Evolutionary conservation across 306 rosid genomes (phyloP), one percentile per base, ranked within the genome.

Genomic region (Cyamopsis tetragonoloba): DNA sequence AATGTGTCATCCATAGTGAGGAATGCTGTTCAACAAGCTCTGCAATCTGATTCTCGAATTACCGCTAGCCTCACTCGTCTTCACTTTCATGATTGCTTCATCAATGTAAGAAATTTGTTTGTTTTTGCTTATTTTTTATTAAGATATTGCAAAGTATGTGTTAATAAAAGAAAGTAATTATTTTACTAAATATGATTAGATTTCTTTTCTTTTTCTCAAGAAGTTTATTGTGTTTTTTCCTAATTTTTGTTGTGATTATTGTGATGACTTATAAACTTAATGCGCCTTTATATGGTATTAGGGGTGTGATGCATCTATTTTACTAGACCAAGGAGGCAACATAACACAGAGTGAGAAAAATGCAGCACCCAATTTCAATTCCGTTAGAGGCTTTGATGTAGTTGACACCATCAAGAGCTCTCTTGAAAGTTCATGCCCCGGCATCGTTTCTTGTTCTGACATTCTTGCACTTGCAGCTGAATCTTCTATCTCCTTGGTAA

Each of bases 291-390:
- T n/a, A n/a, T n/a, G n/a, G 28, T 31, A 24, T 4, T 11, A 90
- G 97, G 92, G 95, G 2, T 87, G 97, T 32, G 97, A 90, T 14
- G 97, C 70, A 5, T 90, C 97, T 0, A 19, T 90, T 22, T 82
- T 87, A 80, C 50, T 90, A 5, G 90, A 80, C 74, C 47, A 49
- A 8, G 79, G 77, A 7, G 87, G 72, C 3, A 83, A 60, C 79
- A 87, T 90, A 4, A 81, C 83, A 53, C 74, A 66, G 20, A 87
- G 97, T 12, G 97, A 90, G 74, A 88, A 84, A 84, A 74, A 77
- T 65, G 95, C 92, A 7, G 76, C 8, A 31, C 88, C 88, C 1
- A 86, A 88, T 32, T 10, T 17, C 27, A 73, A 66, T 38, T 86
- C 95, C 1, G 19, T 14, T 13, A 47, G 91, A 5, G 97, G 95